These are phyloP conservation scores for Saturnispora halmiae DNA, from an alignment of 805 yeast genomes.

Conservation along the genomic window DNA sequence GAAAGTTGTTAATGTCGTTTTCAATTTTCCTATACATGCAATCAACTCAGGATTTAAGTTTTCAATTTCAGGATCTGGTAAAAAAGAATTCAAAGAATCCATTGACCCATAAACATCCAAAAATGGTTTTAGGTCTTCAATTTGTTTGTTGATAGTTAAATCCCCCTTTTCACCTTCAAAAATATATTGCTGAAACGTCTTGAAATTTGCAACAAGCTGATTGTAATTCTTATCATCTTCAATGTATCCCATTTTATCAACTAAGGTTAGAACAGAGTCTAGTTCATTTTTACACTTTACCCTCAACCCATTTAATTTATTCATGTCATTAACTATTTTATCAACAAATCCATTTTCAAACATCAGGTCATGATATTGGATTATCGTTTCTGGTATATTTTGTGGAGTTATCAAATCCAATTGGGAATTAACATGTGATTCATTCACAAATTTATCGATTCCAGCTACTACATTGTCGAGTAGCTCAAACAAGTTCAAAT, in stretches of 20 bases:
- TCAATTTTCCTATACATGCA: constrained; percentile 28
- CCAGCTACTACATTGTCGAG: constrained; percentile 37
- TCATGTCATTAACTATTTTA: constrained; percentile 33
- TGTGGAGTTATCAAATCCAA: constrained; percentile 53
- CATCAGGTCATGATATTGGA: constrained; percentile 48
- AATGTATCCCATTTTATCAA: constrained; percentile 18
- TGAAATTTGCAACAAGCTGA: constrained; percentile 32
- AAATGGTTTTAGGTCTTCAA: constrained; percentile 38
- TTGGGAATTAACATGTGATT: constrained; percentile 49
- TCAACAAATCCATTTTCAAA: constrained; percentile 43
- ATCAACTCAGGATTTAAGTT: constrained; percentile 29
- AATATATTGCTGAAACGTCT: constrained; percentile 40
- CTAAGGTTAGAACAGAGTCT: constrained; percentile 36
- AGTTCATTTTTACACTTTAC: constrained; percentile 34
- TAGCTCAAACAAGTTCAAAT: constrained; percentile 28
- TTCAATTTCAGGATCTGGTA: constrained; percentile 35
- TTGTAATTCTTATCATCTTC: constrained; percentile 27
- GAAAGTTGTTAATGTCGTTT: constrained; percentile 27
- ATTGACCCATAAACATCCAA: constrained; percentile 32
- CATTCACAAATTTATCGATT: constrained; percentile 36
- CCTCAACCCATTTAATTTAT: constrained; percentile 38
- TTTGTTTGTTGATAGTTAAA: constrained; percentile 37
- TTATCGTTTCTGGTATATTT: constrained; percentile 47
- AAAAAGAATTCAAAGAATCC: constrained; percentile 25
- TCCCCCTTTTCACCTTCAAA: constrained; percentile 58